Evolutionary conservation across 2,329 filamentous ascomycete genomes (phyloP).

Genomic region (Fusarium acutatum): DNA sequence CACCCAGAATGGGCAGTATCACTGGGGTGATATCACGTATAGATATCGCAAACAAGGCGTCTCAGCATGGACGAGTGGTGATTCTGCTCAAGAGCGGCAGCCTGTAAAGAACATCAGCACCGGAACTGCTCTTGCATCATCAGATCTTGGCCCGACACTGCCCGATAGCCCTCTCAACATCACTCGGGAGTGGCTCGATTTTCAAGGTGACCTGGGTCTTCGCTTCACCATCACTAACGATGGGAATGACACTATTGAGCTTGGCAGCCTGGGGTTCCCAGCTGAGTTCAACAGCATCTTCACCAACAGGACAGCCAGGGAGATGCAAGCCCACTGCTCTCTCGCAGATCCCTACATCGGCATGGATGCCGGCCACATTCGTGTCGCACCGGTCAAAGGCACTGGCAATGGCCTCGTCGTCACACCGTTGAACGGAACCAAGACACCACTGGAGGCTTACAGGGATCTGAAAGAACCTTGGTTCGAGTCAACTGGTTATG

Average conservation of each 20-base stretch:
- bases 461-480: constrained; percentile 58
- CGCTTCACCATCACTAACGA: constrained; percentile 61
- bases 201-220: constrained; percentile 59
- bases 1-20: constrained; percentile 62
- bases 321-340: constrained; percentile 61
- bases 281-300: constrained; percentile 72
- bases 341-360: constrained; percentile 69
- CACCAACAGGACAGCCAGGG: constrained; percentile 56
- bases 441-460: constrained; percentile 63
- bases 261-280: constrained; percentile 66
- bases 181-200: constrained; percentile 60
- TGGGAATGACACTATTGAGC: constrained; percentile 52
- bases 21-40: constrained; percentile 66
- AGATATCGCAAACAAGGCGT: constrained; percentile 57
- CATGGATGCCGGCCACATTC: constrained; percentile 65
- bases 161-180: constrained; percentile 53
- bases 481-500: constrained; percentile 53
- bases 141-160: constrained; percentile 54
- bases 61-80: constrained; percentile 54
- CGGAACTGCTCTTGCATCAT: constrained; percentile 46
- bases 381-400: constrained; percentile 61
- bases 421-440: constrained; percentile 57
- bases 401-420: constrained; percentile 63
- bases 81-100: constrained; percentile 55
- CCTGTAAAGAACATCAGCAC: constrained; percentile 31